Base-by-base conservation (phyloP, 371 early-diverging fungal genomes). In the Rhizopus microsporus region DNA sequence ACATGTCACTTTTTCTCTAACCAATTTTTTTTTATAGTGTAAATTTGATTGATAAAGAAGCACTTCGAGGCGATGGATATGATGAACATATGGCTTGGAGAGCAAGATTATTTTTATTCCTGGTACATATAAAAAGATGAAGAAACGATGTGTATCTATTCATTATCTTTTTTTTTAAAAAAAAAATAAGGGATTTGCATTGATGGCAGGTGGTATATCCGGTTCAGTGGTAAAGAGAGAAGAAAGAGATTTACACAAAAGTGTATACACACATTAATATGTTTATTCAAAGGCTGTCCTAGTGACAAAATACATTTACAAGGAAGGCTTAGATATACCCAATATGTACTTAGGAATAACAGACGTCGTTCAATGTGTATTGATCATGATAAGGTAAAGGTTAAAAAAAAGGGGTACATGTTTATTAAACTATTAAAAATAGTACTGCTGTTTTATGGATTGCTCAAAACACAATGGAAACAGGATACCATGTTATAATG, bases 181-280 rank as follows among this genome's bases (percentile, higher is more conserved):
- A n/a, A n/a, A n/a, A n/a, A n/a, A n/a, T n/a, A n/a, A 74, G 74
- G 92, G 92, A 5, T 86, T 88, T 51, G 77, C 90, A 2, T 68
- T 88, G 65, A 84, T 89, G 69, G 83, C 89, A 9, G 89, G 89
- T 32, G 82, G 89, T 17, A 67, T 91, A 29, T 88, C 88, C 33
- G 89, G 92, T 9, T 85, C 87, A 5, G 72, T 88, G 51, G 89
- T 88, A 72, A 66, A 80, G 63, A 15, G 15, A 13, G n/a, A 30
- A 12, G 13, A 44, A 30, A 12, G 13, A 44, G 42, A 1, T 17
- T 45, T 33, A 35, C 42, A 16, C 35, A 7, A 12, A 16, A 29
- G 6, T 34, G 15, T 37, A 40, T n/a, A 49, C 16, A 37, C 3
- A 23, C 7, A 7, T 33, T 54, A 0, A 29, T 44, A 30, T 12